Evolutionary conservation across 2,329 filamentous ascomycete genomes (phyloP).

Genomic region (Penicillium sp.): DNA sequence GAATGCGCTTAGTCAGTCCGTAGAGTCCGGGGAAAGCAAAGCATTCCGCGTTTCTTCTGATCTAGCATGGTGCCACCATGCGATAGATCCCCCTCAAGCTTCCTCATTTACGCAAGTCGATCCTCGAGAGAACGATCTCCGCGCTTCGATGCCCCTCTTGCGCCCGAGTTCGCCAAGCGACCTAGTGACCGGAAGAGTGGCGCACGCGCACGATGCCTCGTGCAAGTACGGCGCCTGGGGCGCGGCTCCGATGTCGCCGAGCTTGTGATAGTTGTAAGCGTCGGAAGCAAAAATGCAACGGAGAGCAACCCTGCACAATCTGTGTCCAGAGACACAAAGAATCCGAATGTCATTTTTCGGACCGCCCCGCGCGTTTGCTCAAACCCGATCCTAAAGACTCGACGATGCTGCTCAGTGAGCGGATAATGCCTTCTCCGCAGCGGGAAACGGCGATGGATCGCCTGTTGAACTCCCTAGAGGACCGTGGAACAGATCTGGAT

Average conservation of each 20-base stretch:
- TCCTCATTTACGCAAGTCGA: background rate
- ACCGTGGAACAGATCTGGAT: conserved; percentile 30
- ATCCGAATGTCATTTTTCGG: conserved; percentile 42
- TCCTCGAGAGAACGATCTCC: background rate
- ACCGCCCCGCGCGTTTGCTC: conserved; percentile 37
- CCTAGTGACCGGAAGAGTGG: conserved; percentile 11
- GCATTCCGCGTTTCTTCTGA: conserved; percentile 6
- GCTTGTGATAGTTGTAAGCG: conserved; percentile 49
- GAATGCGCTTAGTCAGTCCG: conserved; percentile 12
- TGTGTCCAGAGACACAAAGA: conserved; percentile 45
- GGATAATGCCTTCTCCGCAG: conserved; percentile 28
- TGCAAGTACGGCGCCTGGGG: conserved; percentile 29
- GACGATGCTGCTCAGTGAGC: conserved; percentile 35
- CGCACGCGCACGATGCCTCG: conserved; percentile 27
- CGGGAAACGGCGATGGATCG: conserved; percentile 35
- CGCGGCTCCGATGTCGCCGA: conserved; percentile 35
- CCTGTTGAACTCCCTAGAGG: conserved; percentile 33
- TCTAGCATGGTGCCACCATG: background rate
- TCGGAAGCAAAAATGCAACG: conserved; percentile 54
- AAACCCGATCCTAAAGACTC: conserved; percentile 29
- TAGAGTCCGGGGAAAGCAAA: conserved; percentile 19
- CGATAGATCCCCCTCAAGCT: background rate
- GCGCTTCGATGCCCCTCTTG: conserved; percentile 7
- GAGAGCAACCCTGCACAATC: conserved; percentile 51
- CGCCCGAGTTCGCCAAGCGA: background rate